These are phyloP conservation scores for Eucalyptus tenuipes DNA, from an alignment of 345 rosid species.

Conservation along the genomic window DNA sequence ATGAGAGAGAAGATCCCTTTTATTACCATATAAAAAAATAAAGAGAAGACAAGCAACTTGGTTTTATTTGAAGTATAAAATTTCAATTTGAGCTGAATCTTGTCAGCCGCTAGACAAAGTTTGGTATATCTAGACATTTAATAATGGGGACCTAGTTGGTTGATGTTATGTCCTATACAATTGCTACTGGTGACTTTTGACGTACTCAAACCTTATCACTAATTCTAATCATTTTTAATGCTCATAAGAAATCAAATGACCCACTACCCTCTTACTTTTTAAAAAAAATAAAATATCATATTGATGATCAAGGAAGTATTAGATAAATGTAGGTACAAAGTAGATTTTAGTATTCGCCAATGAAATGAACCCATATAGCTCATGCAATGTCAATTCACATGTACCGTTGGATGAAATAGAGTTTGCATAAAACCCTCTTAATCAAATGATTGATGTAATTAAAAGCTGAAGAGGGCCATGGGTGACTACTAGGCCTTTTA, in stretches of 20 bases:
- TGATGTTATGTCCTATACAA: neutral
- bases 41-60: neutral
- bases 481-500: neutral
- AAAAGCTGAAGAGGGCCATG: neutral
- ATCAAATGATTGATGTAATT: neutral
- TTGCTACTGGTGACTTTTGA: neutral
- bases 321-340: neutral
- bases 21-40: neutral
- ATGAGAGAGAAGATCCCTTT: neutral
- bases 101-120: neutral
- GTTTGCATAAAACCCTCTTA: neutral
- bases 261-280: neutral
- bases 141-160: neutral
- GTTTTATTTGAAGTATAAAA: neutral
- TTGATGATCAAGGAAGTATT: neutral
- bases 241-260: neutral
- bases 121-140: neutral
- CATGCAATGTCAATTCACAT: neutral
- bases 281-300: neutral
- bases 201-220: neutral
- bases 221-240: neutral
- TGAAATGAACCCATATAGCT: neutral
- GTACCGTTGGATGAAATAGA: accelerated
- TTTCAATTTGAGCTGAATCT: neutral
- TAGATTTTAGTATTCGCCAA: neutral